A percentile compares a stretch with the other conserved stretches of the same genome.
These are phyloP conservation scores for Diaporthe batatas DNA, from an alignment of 2,329 filamentous ascomycete species.

Conservation along the genomic window DNA sequence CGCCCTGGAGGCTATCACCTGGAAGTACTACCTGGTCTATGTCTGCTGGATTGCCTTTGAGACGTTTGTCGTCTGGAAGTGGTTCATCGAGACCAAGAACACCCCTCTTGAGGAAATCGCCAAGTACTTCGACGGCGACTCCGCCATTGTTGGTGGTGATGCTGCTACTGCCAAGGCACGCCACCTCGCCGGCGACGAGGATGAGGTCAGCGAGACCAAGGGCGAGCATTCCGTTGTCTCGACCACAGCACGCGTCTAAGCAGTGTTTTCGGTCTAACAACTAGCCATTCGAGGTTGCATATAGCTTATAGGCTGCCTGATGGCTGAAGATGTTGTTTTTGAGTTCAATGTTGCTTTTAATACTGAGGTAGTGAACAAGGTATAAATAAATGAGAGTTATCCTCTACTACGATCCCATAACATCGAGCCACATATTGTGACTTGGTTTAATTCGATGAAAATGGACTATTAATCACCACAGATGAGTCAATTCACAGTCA, in stretches of 20 bases:
- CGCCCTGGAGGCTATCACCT: constrained; percentile 52
- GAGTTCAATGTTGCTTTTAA: no score
- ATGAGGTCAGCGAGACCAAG: constrained; percentile 35
- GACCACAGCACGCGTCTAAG: constrained; percentile 11
- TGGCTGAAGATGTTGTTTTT: background rate
- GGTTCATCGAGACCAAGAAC: constrained; percentile 50
- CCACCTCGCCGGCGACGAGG: constrained; percentile 42
- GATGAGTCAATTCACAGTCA: no score
- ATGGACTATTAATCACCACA: background rate
- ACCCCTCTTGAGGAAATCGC: constrained; percentile 50
- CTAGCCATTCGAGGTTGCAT: rapidly evolving
- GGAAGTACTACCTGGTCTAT: constrained; percentile 57
- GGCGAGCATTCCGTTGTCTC: constrained; percentile 11
- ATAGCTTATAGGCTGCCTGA: background rate
- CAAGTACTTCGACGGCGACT: constrained; percentile 46
- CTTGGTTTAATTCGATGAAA: background rate
- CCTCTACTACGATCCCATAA: background rate
- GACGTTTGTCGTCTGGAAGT: constrained; percentile 43
- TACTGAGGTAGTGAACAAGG: no score
- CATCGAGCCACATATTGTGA: background rate
- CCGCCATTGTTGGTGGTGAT: constrained; percentile 42
- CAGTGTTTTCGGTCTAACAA: background rate
- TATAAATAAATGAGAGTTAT: background rate
- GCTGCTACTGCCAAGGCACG: constrained; percentile 43
- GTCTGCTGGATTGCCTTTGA: constrained; percentile 54